Percentiles rank a stretch among this genome's conserved stretches.
Conservation (phyloP, 352 stramenopile genomes). For the Phytophthora vignae region DNA sequence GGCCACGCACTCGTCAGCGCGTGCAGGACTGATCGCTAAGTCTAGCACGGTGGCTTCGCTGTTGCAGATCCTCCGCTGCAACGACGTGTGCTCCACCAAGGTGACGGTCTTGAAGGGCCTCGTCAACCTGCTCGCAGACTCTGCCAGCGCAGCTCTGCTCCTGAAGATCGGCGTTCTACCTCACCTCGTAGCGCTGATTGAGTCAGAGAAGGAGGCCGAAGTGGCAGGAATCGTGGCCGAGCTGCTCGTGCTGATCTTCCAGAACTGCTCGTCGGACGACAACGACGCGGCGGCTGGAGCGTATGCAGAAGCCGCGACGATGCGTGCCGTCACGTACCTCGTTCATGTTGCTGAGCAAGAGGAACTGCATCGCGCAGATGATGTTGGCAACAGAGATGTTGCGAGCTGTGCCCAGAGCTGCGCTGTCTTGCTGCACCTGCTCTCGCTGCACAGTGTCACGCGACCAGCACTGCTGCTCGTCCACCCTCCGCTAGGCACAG, state of each 20-base stretch:
- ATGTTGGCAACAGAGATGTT: slow-evolving; percentile 17
- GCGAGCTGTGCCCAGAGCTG: slow-evolving; percentile 51
- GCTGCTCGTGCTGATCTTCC: slow-evolving; percentile 41
- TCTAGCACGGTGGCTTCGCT: slow-evolving; percentile 46
- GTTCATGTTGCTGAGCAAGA: slow-evolving; percentile 39
- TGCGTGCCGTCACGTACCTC: slow-evolving; percentile 38
- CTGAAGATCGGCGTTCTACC: slow-evolving; percentile 39
- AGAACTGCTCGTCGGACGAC: slow-evolving; percentile 28
- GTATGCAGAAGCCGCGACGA: slow-evolving; percentile 25
- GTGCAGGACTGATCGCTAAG: slow-evolving; percentile 61
- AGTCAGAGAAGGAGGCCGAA: slow-evolving; percentile 22
- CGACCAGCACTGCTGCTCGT: slow-evolving; percentile 33
- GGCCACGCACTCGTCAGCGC: slow-evolving; percentile 58
- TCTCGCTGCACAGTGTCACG: slow-evolving; percentile 58
- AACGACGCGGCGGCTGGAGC: slow-evolving; percentile 22
- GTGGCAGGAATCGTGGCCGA: slow-evolving; percentile 28
- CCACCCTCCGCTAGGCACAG: slow-evolving; percentile 35
- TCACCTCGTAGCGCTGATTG: slow-evolving; percentile 31
- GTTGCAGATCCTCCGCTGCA: slow-evolving; percentile 47
- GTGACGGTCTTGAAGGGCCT: slow-evolving; percentile 58
- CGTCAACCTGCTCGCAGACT: slow-evolving; percentile 61
- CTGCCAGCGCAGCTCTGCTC: slow-evolving; percentile 31
- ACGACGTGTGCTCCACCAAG: slow-evolving; percentile 38
- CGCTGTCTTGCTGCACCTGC: slow-evolving; percentile 61
- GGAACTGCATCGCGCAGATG: slow-evolving; percentile 18